These are phyloP conservation scores for Emmonsiellopsis sp. DNA, from an alignment of 2,329 filamentous ascomycete genomes.

Conservation along the genomic window DNA sequence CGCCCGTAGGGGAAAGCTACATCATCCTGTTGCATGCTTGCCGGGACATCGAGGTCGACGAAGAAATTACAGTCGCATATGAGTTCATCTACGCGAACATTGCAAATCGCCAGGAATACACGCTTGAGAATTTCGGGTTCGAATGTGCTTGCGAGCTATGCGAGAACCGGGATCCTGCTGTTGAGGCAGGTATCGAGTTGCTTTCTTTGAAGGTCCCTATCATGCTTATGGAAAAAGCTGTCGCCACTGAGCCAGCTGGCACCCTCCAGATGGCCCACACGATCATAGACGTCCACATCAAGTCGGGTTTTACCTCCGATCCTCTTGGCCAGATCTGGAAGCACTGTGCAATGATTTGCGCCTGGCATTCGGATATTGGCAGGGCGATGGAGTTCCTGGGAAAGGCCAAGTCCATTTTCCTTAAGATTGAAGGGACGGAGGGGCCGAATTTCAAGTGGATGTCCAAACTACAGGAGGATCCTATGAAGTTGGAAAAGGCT, in stretches of 20 bases:
- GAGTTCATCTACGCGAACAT: slow-evolving; percentile 2
- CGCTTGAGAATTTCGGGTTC: slow-evolving; percentile 13
- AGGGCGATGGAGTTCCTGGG: slow-evolving; percentile 14
- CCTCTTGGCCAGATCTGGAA: slow-evolving; percentile 12
- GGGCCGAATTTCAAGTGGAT: slow-evolving; percentile 7
- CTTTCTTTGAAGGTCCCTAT: slow-evolving; percentile 5
- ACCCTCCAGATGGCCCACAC: slow-evolving; percentile 9
- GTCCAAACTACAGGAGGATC: slow-evolving; percentile 3
- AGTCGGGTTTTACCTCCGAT: slow-evolving; percentile 7
- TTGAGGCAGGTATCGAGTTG: slow-evolving; percentile 11
- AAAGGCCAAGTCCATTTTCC: slow-evolving; percentile 8
- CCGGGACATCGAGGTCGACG: slow-evolving; percentile 13
- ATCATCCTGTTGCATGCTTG: slow-evolving; percentile 11
- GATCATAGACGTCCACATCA: slow-evolving; percentile 4
- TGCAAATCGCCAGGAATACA: slow-evolving; percentile 7
- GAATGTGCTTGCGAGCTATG: slow-evolving; percentile 18
- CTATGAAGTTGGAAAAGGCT: slow-evolving; percentile 9
- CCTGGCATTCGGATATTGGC: slow-evolving; percentile 16
- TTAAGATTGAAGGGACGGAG: slow-evolving; percentile 8
- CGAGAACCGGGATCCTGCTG: background rate
- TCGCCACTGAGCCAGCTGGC: slow-evolving; percentile 10
- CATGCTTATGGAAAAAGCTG: background rate
- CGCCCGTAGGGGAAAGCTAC: background rate
- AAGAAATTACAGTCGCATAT: slow-evolving; percentile 20
- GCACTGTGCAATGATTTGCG: slow-evolving; percentile 16